A percentile compares a stretch with the other conserved stretches of the same genome.
Conservation (phyloP, 176 grass and related monocot species). For the Rhynchospora pubera region DNA sequence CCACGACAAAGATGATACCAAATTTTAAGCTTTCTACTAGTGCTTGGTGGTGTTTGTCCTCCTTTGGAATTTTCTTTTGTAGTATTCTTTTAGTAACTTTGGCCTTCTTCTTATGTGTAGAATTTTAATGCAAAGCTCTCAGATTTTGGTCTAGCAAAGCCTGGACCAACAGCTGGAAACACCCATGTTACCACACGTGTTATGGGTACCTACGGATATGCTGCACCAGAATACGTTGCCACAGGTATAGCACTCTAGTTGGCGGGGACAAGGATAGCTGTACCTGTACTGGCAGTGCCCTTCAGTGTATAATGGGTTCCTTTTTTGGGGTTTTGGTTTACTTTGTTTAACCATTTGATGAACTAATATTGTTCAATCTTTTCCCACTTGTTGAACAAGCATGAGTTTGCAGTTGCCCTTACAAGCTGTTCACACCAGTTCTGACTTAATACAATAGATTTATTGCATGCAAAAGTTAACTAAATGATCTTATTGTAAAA, state of each 20-base stretch:
- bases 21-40: not conserved
- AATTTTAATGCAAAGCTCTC: conserved; percentile 72
- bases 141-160: conserved; percentile 90
- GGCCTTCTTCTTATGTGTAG: conserved; percentile 7
- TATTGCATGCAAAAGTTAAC: not conserved
- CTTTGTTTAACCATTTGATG: not conserved
- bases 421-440: not conserved
- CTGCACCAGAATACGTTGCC: conserved; percentile 86
- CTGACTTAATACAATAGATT: not conserved
- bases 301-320: not conserved
- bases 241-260: too few species aligned
- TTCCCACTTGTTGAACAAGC: not conserved
- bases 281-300: not conserved
- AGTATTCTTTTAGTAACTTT: not conserved
- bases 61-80: not conserved
- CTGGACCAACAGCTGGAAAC: conserved; percentile 46
- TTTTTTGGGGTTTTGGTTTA: not conserved
- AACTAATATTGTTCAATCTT: not conserved
- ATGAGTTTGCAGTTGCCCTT: not conserved
- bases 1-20: not conserved
- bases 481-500: not conserved
- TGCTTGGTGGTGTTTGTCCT: not conserved
- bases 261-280: too few species aligned
- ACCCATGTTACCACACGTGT: conserved; percentile 74
- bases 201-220: conserved; percentile 86